Percentiles rank a stretch among this genome's conserved stretches.
phyloP scores from a whole-genome alignment of 108 stramenopile species.

The Cyclotella choctawhatcheeana region DNA sequence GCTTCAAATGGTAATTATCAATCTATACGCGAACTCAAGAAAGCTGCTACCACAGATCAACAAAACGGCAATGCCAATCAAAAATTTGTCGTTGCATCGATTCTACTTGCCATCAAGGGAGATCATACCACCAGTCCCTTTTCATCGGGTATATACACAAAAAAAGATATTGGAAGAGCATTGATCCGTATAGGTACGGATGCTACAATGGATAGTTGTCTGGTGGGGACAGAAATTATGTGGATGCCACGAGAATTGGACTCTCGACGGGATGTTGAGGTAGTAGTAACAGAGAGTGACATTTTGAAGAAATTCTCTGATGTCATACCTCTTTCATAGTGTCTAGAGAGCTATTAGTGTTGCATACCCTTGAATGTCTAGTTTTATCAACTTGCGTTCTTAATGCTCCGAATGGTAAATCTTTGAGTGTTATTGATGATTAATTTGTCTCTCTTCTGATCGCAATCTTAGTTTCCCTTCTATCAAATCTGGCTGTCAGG shows the following conservation, averaged over 20 bases:
- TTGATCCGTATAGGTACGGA: slow-evolving; percentile 72
- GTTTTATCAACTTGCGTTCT: no score
- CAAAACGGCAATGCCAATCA: background rate
- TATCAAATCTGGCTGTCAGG: no score
- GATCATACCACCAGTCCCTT: slow-evolving; percentile 41
- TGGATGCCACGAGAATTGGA: slow-evolving; percentile 57
- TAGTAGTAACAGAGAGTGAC: slow-evolving; percentile 22
- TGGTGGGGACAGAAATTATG: slow-evolving; percentile 76
- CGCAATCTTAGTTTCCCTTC: no score
- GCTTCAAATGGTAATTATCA: no score
- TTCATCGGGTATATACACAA: slow-evolving; percentile 26
- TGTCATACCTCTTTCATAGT: slow-evolving; percentile 23
- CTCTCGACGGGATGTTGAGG: background rate
- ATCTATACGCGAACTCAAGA: background rate
- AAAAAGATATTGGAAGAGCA: slow-evolving; percentile 63
- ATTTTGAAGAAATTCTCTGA: slow-evolving; percentile 36
- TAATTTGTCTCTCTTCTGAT: no score
- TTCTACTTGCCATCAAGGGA: slow-evolving; percentile 46
- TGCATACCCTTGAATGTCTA: no score
- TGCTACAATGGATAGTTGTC: slow-evolving; percentile 74
- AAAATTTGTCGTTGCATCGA: slow-evolving; percentile 36
- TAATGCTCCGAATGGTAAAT: no score
- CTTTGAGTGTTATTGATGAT: no score
- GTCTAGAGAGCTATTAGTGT: no score
- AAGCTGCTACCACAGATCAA: no score